Conservation (phyloP, 192 early-diverging fungal genomes). For the Piromyces sp. region DNA sequence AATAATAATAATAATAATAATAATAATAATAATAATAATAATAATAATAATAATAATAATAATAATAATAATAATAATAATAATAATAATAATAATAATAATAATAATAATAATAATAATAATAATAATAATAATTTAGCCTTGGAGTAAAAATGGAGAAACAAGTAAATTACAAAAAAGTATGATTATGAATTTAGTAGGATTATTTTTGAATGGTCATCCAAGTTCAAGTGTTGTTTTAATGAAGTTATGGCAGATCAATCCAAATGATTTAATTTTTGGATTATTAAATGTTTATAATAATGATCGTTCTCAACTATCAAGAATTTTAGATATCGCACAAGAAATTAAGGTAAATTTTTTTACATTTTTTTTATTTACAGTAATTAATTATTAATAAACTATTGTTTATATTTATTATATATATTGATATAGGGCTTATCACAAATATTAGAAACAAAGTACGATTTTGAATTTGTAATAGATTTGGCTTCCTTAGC, state of each 20-base stretch:
- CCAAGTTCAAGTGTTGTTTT: constrained; percentile 44
- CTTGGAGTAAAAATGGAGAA: constrained; percentile 16
- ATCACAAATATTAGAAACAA: constrained; percentile 45
- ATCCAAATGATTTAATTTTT: constrained; percentile 30
- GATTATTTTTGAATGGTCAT: constrained; percentile 47
- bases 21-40: too few species aligned
- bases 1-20: too few species aligned
- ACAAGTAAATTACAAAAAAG: constrained; percentile 37
- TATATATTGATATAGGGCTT: constrained; percentile 26
- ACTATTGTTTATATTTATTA: not conserved
- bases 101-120: too few species aligned
- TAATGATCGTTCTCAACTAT: constrained; percentile 41
- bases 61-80: too few species aligned
- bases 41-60: too few species aligned
- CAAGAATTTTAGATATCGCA: constrained; percentile 53
- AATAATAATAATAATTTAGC: too few species aligned
- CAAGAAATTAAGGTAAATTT: constrained; percentile 56
- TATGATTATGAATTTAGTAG: constrained; percentile 33
- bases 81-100: too few species aligned
- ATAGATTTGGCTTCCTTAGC: constrained; percentile 69
- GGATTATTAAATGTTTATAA: constrained; percentile 53
- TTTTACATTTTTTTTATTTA: not conserved
- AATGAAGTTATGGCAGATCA: constrained; percentile 50
- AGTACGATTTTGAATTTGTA: constrained; percentile 39
- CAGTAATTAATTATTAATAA: not conserved